Conservation (phyloP, 305 asterid species). For the Fraxinus paxiana region DNA sequence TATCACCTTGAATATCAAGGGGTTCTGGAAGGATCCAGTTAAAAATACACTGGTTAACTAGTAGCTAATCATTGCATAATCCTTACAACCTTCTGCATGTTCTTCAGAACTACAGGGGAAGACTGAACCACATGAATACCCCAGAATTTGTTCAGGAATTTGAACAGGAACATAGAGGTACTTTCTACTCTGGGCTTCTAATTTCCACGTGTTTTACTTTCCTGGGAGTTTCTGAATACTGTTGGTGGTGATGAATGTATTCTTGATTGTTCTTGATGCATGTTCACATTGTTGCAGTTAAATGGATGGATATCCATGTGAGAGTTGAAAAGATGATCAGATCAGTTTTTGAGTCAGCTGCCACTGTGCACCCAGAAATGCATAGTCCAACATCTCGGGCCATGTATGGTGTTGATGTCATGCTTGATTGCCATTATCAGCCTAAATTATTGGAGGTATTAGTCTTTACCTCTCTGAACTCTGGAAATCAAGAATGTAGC, state of each 20-base stretch:
- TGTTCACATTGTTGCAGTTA: slow-evolving; percentile 49
- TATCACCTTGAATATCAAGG: slow-evolving; percentile 3
- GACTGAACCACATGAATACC: slow-evolving; percentile 70
- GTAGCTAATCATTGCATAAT: slow-evolving; percentile 15
- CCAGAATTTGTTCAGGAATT: slow-evolving; percentile 80
- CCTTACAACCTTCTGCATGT: slow-evolving; percentile 10
- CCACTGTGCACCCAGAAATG: slow-evolving; percentile 89
- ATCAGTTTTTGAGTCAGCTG: slow-evolving; percentile 83
- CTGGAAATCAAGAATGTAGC: slow-evolving; percentile 2
- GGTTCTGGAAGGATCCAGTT: background rate
- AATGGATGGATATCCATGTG: slow-evolving; percentile 82
- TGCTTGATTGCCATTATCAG: slow-evolving; percentile 67
- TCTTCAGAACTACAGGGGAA: slow-evolving; percentile 84
- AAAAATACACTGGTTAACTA: slow-evolving; percentile 1
- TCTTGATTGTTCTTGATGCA: slow-evolving; percentile 2
- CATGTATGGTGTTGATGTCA: slow-evolving; percentile 94
- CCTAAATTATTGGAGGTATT: slow-evolving; percentile 86
- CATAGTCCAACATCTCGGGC: slow-evolving; percentile 83
- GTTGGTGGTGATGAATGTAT: background rate
- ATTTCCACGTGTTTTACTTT: slow-evolving; percentile 14
- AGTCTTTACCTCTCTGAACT: slow-evolving; percentile 9
- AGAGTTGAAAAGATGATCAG: slow-evolving; percentile 72
- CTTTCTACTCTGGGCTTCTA: slow-evolving; percentile 5
- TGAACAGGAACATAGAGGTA: slow-evolving; percentile 87
- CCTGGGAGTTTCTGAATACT: background rate